Evolutionary conservation across 2,329 filamentous ascomycete genomes (phyloP).

Genomic region (Alternaria novae-zelandiae): DNA sequence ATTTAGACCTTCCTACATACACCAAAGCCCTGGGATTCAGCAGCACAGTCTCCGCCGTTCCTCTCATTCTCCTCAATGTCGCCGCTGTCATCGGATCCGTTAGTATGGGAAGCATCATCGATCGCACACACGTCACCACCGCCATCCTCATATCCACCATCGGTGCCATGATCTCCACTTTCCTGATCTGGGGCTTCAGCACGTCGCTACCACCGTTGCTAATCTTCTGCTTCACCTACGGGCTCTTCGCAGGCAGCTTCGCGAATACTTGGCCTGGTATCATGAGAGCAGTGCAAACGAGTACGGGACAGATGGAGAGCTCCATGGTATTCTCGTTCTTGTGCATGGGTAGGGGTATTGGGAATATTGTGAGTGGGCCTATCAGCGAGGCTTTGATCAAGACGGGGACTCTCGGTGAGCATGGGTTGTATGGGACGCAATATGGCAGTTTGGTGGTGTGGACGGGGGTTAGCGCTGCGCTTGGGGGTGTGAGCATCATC

Average conservation of each 20-base stretch:
- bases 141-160: constrained; percentile 52
- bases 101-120: constrained; percentile 48
- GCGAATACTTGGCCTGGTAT: constrained; percentile 34
- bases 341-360: constrained; percentile 57
- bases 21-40: constrained; percentile 36
- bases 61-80: constrained; percentile 47
- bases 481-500: constrained; percentile 35
- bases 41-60: constrained; percentile 32
- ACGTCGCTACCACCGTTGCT: constrained; percentile 44
- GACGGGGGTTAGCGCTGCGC: constrained; percentile 49
- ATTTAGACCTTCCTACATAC: constrained; percentile 39
- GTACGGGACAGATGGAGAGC: constrained; percentile 29
- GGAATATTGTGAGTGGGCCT: constrained; percentile 58
- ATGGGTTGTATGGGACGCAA: constrained; percentile 49
- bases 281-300: constrained; percentile 29
- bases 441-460: constrained; percentile 53
- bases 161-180: constrained; percentile 50
- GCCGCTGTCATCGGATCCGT: constrained; percentile 46
- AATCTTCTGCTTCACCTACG: constrained; percentile 44
- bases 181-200: constrained; percentile 57
- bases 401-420: constrained; percentile 15
- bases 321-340: constrained; percentile 56
- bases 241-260: constrained; percentile 42
- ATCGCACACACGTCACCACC: constrained; percentile 51
- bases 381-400: constrained; percentile 55